Evolutionary conservation across 2,329 filamentous ascomycete species (phyloP).

Genomic region (Bipolaris oryzae): DNA sequence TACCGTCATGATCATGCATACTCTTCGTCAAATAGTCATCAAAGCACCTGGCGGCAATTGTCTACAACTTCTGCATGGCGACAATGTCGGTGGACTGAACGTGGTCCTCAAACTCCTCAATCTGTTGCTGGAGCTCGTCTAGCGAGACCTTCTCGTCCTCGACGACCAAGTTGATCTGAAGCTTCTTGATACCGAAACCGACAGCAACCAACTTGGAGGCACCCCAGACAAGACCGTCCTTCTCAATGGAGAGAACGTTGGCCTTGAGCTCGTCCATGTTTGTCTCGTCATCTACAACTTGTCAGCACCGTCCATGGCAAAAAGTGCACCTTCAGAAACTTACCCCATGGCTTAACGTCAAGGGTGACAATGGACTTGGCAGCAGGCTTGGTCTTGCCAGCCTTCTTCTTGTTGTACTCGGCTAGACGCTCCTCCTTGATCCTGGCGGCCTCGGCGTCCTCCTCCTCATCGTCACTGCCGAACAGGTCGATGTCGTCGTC

Average conservation of each 20-base stretch:
- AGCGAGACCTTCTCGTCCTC: constrained; percentile 96
- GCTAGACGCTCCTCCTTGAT: constrained; percentile 88
- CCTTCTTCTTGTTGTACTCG: constrained; percentile 98
- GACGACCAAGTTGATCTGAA: constrained; percentile 97
- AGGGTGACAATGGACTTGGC: constrained; percentile 97
- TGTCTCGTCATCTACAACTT: constrained; percentile 79
- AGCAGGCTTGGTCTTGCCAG: constrained; percentile 83
- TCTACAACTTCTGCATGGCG: constrained; percentile 53
- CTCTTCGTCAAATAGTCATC: constrained; percentile 23
- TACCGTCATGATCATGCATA: constrained; percentile 31
- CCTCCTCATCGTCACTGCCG: constrained; percentile 81
- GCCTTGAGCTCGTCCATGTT: constrained; percentile 83
- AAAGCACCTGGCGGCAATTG: constrained; percentile 7
- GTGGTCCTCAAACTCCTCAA: constrained; percentile 87
- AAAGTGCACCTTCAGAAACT: constrained; percentile 45
- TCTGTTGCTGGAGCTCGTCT: constrained; percentile 84
- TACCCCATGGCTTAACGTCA: constrained; percentile 99
- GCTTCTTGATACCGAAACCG: constrained; percentile 98
- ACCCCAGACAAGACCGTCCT: constrained; percentile 97
- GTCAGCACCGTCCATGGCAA: constrained; percentile 24
- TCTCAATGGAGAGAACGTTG: constrained; percentile 80
- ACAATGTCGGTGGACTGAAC: constrained; percentile 96
- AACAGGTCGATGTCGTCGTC: constrained; percentile 83
- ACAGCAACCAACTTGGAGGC: constrained; percentile 85
- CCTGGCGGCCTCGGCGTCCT: constrained; percentile 73